Conservation (phyloP, 2,329 filamentous ascomycete species). For the Cladosporium sp. region DNA sequence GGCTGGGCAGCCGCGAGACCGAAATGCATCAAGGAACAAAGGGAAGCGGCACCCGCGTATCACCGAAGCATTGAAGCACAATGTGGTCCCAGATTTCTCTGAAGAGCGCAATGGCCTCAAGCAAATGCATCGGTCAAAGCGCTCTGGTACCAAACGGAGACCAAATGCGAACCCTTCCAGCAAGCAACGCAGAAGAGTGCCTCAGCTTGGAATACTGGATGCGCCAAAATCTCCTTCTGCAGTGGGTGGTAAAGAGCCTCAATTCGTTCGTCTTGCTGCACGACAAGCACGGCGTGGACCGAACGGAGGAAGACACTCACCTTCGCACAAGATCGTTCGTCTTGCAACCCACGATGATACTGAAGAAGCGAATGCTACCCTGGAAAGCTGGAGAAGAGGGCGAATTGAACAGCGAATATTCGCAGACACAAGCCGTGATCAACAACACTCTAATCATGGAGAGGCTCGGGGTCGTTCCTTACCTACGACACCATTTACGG, state of each 20-base stretch:
- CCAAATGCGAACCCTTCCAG: neutral
- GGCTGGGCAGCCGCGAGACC: constrained; percentile 17
- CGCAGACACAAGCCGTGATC: too few species aligned
- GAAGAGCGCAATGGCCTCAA: constrained; percentile 17
- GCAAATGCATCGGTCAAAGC: neutral
- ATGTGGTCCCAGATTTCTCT: constrained; percentile 13
- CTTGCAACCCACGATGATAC: constrained; percentile 50
- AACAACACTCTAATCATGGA: too few species aligned
- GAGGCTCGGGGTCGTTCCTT: too few species aligned
- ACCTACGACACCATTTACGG: neutral
- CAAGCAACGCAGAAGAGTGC: constrained; percentile 11
- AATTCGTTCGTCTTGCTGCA: constrained; percentile 51
- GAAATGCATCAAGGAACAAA: constrained; percentile 14
- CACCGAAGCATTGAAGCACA: constrained; percentile 27
- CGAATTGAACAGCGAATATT: constrained; percentile 23
- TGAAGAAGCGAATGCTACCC: constrained; percentile 44
- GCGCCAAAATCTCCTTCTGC: constrained; percentile 30
- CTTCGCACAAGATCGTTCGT: constrained; percentile 46
- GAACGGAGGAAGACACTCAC: constrained; percentile 47
- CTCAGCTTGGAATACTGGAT: constrained; percentile 48
- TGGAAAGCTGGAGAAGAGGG: constrained; percentile 49
- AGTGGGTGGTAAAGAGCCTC: constrained; percentile 31
- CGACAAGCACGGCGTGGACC: constrained; percentile 44
- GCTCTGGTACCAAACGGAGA: neutral
- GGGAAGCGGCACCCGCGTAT: constrained; percentile 34